Conservation (phyloP, 1,284 basidiomycete genomes). For the Ustilago crameri region DNA sequence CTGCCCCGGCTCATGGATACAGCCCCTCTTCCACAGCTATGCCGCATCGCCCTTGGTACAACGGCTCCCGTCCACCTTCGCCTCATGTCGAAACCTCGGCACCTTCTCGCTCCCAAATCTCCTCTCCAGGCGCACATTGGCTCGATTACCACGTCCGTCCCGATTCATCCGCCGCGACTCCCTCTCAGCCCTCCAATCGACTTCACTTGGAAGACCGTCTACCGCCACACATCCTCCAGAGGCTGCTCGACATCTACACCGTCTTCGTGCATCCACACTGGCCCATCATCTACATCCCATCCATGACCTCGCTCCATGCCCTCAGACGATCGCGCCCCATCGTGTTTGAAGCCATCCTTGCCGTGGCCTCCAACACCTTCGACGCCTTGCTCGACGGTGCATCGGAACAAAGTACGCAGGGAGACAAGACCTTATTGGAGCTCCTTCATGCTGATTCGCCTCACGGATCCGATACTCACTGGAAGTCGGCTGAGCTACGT, state of each 20-base stretch:
- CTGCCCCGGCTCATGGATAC: conserved; percentile 17
- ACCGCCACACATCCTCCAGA: conserved; percentile 28
- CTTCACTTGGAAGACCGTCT: conserved; percentile 30
- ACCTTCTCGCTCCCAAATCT: conserved; percentile 22
- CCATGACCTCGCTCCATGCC: conserved; percentile 44
- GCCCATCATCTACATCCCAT: conserved; percentile 55
- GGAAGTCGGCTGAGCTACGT: conserved; percentile 39
- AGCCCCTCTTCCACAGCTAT: conserved; percentile 23
- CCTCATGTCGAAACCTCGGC: conserved; percentile 20
- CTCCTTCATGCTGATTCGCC: conserved; percentile 27
- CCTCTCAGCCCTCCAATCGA: conserved; percentile 4
- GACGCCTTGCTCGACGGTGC: conserved; percentile 32
- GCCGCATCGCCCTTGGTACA: conserved; percentile 27
- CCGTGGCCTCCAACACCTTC: conserved; percentile 48
- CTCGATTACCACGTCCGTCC: conserved; percentile 24
- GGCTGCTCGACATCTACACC: conserved; percentile 46
- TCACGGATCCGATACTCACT: conserved; percentile 13
- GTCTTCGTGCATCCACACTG: conserved; percentile 54
- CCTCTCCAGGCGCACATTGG: conserved; percentile 24
- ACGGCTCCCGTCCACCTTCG: conserved; percentile 28
- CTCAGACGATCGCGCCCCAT: conserved; percentile 37
- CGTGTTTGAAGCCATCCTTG: conserved; percentile 50
- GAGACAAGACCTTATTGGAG: conserved; percentile 24
- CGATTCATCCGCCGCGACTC: conserved; percentile 14
- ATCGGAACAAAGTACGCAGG: conserved; percentile 10